Evolutionary conservation across 371 early-diverging fungal species (phyloP).

Genomic region (Mucor saturninus): DNA sequence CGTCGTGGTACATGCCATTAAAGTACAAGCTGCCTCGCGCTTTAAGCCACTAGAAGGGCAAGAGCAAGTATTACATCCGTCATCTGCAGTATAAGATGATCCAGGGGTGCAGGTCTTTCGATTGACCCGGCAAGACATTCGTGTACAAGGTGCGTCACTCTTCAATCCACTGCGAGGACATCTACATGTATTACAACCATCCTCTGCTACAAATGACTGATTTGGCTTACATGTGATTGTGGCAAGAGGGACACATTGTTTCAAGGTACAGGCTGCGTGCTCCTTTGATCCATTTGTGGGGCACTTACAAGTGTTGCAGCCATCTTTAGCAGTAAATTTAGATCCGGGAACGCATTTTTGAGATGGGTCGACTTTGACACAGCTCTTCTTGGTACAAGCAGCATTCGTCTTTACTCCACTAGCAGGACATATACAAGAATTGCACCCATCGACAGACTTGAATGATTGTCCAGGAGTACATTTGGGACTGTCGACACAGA

Average conservation of each 20-base stretch:
- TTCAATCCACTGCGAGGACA: background rate
- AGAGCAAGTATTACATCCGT: conserved; percentile 6
- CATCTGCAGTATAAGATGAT: background rate
- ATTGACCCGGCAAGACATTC: background rate
- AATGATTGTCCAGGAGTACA: background rate
- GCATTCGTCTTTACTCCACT: background rate
- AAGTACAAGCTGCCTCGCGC: conserved; percentile 5
- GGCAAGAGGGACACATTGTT: background rate
- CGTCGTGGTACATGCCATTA: background rate
- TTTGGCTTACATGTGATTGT: background rate
- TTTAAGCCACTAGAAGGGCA: conserved; percentile 7
- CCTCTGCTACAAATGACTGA: background rate
- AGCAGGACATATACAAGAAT: background rate
- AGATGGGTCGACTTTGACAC: background rate
- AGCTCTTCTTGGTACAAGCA: background rate
- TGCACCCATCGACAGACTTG: background rate
- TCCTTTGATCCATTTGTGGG: background rate
- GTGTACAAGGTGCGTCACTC: background rate
- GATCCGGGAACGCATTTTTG: background rate
- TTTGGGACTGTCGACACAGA: background rate
- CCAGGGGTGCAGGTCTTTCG: background rate
- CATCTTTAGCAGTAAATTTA: background rate
- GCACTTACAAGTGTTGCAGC: conserved; percentile 1
- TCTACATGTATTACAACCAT: conserved; percentile 8
- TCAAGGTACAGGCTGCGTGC: background rate